These are phyloP conservation scores for Allium fistulosum DNA, from an alignment of 106 monocot species.

Conservation along the genomic window DNA sequence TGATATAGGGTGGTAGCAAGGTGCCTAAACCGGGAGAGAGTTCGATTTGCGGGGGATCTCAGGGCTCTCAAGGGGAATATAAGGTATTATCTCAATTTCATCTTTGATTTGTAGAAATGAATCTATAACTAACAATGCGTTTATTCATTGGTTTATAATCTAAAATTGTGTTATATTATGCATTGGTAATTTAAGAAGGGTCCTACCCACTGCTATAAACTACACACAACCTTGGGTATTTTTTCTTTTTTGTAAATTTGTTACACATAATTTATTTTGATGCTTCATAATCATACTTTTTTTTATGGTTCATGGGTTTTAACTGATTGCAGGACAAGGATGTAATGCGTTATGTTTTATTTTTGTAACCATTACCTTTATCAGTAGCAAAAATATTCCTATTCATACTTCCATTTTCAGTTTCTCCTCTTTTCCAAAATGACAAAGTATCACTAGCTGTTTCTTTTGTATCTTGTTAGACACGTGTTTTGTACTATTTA, in stretches of 20 bases:
- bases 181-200: conserved; percentile 27
- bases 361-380: too few relatives aligned
- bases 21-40: conserved; percentile 25
- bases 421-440: too few relatives aligned
- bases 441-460: too few relatives aligned
- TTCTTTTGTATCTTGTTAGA: too few relatives aligned
- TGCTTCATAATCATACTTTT: too few relatives aligned
- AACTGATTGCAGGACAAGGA: too few relatives aligned
- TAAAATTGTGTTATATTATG: background rate
- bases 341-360: too few relatives aligned
- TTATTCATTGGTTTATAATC: background rate
- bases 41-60: conserved; percentile 24
- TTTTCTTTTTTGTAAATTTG: background rate
- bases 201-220: conserved; percentile 27
- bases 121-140: background rate
- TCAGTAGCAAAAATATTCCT: too few relatives aligned
- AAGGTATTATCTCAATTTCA: conserved; percentile 7
- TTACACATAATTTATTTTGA: too few relatives aligned
- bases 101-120: background rate
- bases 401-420: too few relatives aligned
- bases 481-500: too few relatives aligned
- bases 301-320: too few relatives aligned
- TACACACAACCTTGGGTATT: conserved; percentile 41
- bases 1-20: conserved; percentile 37
- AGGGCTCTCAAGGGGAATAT: conserved; percentile 27